Evolutionary conservation across 805 yeast species (phyloP).

Genomic region (Candida lessepsii): DNA sequence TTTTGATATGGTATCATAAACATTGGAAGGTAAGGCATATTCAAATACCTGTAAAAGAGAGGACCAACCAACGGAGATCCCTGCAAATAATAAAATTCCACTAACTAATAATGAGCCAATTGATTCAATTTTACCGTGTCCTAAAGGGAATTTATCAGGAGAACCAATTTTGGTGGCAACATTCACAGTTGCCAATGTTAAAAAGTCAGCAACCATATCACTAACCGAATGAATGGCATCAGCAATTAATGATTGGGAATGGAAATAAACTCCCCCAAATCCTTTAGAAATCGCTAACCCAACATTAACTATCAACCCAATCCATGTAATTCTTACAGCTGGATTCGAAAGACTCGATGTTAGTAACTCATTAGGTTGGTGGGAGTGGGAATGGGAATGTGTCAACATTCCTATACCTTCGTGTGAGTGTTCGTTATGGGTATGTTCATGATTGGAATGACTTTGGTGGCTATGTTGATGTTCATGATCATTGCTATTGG

Average conservation of each 20-base stretch:
- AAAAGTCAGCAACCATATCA: conserved; percentile 84
- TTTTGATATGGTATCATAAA: conserved; percentile 52
- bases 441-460: conserved; percentile 6
- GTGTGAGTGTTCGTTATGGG: conserved; percentile 13
- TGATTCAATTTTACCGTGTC: conserved; percentile 91
- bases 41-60: conserved; percentile 68
- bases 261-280: conserved; percentile 85
- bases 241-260: conserved; percentile 91
- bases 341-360: conserved; percentile 53
- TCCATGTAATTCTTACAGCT: conserved; percentile 89
- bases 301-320: conserved; percentile 81
- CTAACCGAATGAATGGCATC: conserved; percentile 93
- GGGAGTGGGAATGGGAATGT: conserved; percentile 41
- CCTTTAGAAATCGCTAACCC: conserved; percentile 86
- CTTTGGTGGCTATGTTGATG: conserved; percentile 3
- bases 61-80: conserved; percentile 86
- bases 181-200: conserved; percentile 86
- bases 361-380: conserved; percentile 45
- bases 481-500: conserved; percentile 1
- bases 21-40: conserved; percentile 60
- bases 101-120: conserved; percentile 89
- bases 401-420: conserved; percentile 16
- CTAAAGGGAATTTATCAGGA: conserved; percentile 73
- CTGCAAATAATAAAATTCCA: conserved; percentile 79
- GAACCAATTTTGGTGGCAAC: conserved; percentile 56